Conservation (phyloP, 2,329 filamentous ascomycete genomes). For the Verticillium nubilum region DNA sequence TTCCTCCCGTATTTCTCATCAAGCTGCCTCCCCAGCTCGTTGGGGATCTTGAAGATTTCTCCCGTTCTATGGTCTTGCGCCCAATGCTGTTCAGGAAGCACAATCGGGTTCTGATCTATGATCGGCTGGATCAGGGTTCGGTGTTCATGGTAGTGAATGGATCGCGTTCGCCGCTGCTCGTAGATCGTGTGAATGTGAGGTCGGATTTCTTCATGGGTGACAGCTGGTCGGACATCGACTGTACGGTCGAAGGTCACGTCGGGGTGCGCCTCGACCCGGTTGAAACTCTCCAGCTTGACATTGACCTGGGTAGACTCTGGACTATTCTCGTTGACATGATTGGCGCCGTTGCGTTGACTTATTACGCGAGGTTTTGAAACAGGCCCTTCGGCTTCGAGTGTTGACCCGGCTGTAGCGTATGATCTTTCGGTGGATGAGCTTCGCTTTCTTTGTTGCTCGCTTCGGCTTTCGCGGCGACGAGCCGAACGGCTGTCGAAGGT, state of each 20-base stretch:
- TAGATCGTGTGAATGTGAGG: background rate
- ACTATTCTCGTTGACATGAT: too few species aligned
- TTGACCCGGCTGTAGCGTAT: background rate
- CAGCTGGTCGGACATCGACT: background rate
- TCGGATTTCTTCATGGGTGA: background rate
- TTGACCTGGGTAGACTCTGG: too few species aligned
- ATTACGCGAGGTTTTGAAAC: too few species aligned
- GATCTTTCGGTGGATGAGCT: background rate
- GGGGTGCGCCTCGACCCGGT: background rate
- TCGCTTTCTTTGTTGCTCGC: background rate
- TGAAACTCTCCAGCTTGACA: background rate
- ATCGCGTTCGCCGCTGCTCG: background rate
- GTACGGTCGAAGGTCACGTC: background rate
- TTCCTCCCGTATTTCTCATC: background rate
- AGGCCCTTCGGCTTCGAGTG: background rate
- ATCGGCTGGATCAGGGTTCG: background rate
- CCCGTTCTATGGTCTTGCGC: background rate
- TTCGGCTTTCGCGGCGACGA: background rate
- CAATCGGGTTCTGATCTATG: background rate
- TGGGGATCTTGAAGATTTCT: constrained; percentile 1
- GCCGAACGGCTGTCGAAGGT: background rate
- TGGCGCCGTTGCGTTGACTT: too few species aligned
- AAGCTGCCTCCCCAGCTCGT: background rate
- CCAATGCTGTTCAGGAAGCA: background rate
- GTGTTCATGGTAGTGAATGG: background rate